phyloP scores from a whole-genome alignment of 208 protist species.

The Acanthamoeba triangularis region DNA sequence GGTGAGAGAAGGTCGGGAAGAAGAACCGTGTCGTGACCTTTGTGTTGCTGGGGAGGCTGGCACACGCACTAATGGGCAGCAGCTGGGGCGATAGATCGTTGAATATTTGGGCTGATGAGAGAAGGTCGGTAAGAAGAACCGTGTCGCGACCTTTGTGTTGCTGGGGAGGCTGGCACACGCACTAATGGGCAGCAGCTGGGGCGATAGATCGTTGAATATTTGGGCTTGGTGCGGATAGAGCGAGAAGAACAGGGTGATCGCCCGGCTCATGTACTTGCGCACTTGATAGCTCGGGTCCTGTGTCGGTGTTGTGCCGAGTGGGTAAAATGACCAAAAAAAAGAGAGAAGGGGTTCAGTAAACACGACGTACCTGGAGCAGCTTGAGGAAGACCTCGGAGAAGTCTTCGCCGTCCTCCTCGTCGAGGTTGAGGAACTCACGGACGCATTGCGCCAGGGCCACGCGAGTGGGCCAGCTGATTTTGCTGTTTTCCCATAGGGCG shows the following conservation, averaged over 20 bases:
- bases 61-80: slow-evolving; percentile 63
- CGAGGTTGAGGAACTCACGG: slow-evolving; percentile 38
- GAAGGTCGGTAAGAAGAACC: background rate
- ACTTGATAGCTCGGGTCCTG: slow-evolving; percentile 60
- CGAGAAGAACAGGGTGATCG: slow-evolving; percentile 69
- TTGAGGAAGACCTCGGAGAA: slow-evolving; percentile 44
- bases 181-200: slow-evolving; percentile 60
- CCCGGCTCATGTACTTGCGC: slow-evolving; percentile 72
- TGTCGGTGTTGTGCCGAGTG: background rate
- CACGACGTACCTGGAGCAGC: background rate
- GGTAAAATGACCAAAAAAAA: background rate
- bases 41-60: background rate
- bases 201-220: slow-evolving; percentile 47
- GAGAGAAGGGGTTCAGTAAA: background rate
- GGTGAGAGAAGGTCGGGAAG: background rate
- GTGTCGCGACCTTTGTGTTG: background rate
- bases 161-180: background rate
- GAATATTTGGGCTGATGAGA: slow-evolving; percentile 34
- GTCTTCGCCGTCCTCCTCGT: slow-evolving; percentile 25
- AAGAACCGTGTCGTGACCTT: background rate
- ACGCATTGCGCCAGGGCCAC: slow-evolving; percentile 24
- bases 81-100: slow-evolving; percentile 23
- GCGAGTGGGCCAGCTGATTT: slow-evolving; percentile 27
- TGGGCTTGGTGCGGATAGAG: slow-evolving; percentile 37
- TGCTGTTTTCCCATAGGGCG: slow-evolving; percentile 26